Evolutionary conservation across 139 green algal genomes (phyloP).

Genomic region (Bryopsis sp.): DNA sequence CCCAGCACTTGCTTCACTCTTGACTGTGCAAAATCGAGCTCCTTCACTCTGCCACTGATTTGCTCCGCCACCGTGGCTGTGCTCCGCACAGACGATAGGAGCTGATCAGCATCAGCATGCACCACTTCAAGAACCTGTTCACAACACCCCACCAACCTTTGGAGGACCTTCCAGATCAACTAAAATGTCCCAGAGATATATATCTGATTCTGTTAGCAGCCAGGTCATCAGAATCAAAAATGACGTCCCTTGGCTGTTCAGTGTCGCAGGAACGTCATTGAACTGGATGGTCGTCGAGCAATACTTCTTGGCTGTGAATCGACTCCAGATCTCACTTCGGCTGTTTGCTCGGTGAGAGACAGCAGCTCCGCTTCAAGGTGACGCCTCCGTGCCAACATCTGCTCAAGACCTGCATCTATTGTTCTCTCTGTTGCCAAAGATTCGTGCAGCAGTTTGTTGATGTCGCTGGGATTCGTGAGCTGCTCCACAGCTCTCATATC

Average conservation of each 20-base stretch:
- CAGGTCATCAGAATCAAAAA: not conserved
- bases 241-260: not conserved
- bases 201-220: not conserved
- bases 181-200: not conserved
- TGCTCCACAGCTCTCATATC: too few species aligned
- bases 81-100: constrained; percentile 46
- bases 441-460: constrained; percentile 69
- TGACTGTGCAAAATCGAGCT: constrained; percentile 66
- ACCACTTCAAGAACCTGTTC: constrained; percentile 65
- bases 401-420: constrained; percentile 72
- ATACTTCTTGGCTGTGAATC: too few species aligned
- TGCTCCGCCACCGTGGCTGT: constrained; percentile 68
- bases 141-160: not conserved
- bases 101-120: constrained; percentile 60
- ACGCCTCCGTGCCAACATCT: constrained; percentile 27
- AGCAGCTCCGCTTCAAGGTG: constrained; percentile 19
- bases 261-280: not conserved
- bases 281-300: not conserved
- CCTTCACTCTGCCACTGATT: constrained; percentile 70
- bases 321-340: too few species aligned
- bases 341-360: not conserved
- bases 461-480: constrained; percentile 59
- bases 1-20: constrained; percentile 47
- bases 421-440: constrained; percentile 57
- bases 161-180: not conserved